Conservation (phyloP, 164 flowering plant species). For the Piper betle region DNA sequence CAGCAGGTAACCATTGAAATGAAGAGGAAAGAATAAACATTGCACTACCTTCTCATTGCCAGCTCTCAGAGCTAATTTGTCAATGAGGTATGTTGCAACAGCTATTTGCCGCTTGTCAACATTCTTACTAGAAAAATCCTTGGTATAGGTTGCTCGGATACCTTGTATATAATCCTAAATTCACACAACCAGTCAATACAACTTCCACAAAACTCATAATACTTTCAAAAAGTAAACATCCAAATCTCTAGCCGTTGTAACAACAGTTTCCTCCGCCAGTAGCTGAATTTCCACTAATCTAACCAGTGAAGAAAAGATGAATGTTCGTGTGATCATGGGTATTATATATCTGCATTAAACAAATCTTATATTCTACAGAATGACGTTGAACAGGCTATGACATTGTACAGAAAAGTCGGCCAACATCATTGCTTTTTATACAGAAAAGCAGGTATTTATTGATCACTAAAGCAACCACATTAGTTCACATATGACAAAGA, state of each 20-base stretch:
- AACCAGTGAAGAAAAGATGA: too few species aligned
- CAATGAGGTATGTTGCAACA: constrained; percentile 97
- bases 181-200: constrained; percentile 2
- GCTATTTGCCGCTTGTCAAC: constrained; percentile 62
- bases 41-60: constrained; percentile 91
- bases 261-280: too few species aligned
- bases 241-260: neutral
- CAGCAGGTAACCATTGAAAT: neutral
- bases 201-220: neutral
- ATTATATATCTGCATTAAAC: too few species aligned
- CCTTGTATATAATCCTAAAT: constrained; percentile 63
- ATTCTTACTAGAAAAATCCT: constrained; percentile 60
- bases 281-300: too few species aligned
- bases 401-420: too few species aligned
- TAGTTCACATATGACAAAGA: too few species aligned
- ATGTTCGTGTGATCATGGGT: too few species aligned
- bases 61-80: constrained; percentile 96
- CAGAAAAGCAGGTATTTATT: too few species aligned
- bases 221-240: neutral
- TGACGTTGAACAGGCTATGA: too few species aligned
- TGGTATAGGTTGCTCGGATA: constrained; percentile 72
- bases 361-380: too few species aligned
- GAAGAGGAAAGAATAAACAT: neutral
- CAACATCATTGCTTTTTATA: too few species aligned
- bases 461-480: too few species aligned